Base-by-base conservation (phyloP, 345 rosid species). In the Populus alba region DNA sequence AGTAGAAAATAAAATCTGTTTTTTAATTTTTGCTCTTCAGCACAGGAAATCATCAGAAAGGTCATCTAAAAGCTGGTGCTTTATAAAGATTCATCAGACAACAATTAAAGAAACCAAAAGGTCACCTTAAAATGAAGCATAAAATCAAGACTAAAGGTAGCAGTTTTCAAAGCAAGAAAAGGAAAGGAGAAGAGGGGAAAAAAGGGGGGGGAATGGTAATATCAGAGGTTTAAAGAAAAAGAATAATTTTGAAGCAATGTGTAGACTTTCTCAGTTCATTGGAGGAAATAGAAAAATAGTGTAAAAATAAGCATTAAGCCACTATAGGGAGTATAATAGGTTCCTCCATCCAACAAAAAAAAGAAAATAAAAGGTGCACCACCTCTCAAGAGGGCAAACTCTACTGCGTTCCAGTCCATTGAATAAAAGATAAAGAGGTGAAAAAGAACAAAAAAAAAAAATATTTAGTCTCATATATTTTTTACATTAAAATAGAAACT, bases 291-390 rank as follows among this genome's bases (percentile, higher is more conserved):
- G 35, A 18, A 45, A 69, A 63, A 15, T 43, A 68, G 18, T 45
- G 25, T 47, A 29, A 15, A 78, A 84, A 87, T 80, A 74, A 80
- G 83, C 53, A 78, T 55, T 55, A 73, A 47, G 20, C 75, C 78
- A 84, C 76, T 51, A 68, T 16, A 35, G 35, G 59, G 68, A 75
- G 70, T 13, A 16, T 76, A 73, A 22, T 18, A 51, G 53, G 6
- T 39, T 53, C 83, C 81, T 75, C 57, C 76, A 17, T 41, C 76
- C 70, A 61, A 15, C 37, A 5, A 33, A 39, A 53, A 25, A 62
- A 31, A 75, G 41, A 69, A 37, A 72, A 61, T 41, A 55, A 47
- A 73, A 51, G 20, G n/a, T 25, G 29, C 23, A 4, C 45, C 45
- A 41, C 45, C 45, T 41, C 45, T 41, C 18, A 63, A 18, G 13